Base-by-base conservation (phyloP, 2,329 filamentous ascomycete genomes). In the Dryadomyces quercus-mongolicae region DNA sequence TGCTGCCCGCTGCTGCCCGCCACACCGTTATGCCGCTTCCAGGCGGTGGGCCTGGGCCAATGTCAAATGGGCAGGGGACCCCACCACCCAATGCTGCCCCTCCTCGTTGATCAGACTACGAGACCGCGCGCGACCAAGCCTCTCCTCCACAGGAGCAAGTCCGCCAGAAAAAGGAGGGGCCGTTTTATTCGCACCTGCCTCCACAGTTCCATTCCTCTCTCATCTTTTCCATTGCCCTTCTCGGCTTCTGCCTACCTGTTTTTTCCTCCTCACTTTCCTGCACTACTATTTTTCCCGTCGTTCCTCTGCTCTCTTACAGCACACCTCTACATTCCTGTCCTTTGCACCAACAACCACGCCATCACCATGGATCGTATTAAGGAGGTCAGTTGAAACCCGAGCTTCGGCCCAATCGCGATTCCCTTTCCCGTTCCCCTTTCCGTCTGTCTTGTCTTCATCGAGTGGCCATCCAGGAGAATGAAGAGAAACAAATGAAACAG, bases 311-410 rank as follows among this genome's bases (percentile, higher is more conserved):
- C 12, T 42, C 36, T 44, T 21, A 54, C 25, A 34, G 20, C 46
- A 44, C 34, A n/a, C 40, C 20, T 25, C 18, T 50, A 12, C 44
- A 25, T 54, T 38, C 51, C 52, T 36, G 46, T n/a, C 40, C 45
- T 43, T 40, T 48, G 21, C 47, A 18, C 21, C 42, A 54, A 18
- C 12, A 8, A 18, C 31, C 54, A 48, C 44, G 18, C 12, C 40
- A 36, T 49, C 49, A 46, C 16, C 49, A 92, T 92, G 88, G 88
- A 93, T 73, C 86, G 85, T 73, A 91, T 93, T 72, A 91, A 88
- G 84, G 85, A 90, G 80, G 87, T 91, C 72, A 77, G 85, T 78
- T 16, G 44, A 45, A 51, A 13, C 36, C 38, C 38, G 42, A 52
- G 50, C 50, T 52, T 16, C n/a, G 8, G 20, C 15, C 40, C 40